Percentiles rank a stretch among this genome's conserved stretches.
These are phyloP conservation scores for Talaromyces sp. DNA, from an alignment of 2,329 filamentous ascomycete genomes.

Conservation along the genomic window DNA sequence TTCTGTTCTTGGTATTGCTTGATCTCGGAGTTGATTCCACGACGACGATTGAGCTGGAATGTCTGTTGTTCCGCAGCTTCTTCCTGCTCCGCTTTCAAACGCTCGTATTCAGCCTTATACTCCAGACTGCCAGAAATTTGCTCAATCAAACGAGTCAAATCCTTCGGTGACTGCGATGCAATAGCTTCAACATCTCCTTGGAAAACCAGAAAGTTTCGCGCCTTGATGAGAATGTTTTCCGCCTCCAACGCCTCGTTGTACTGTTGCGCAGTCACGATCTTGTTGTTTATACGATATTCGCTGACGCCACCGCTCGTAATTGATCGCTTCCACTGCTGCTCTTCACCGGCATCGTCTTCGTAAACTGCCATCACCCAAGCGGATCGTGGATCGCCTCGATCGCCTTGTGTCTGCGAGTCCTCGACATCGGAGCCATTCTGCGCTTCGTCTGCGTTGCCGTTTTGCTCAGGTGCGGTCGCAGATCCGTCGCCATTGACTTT, in stretches of 20 bases:
- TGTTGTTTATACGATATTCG: slow-evolving; percentile 96
- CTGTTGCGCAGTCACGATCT: slow-evolving; percentile 79
- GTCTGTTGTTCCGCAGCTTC: slow-evolving; percentile 84
- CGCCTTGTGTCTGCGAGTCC: slow-evolving; percentile 61
- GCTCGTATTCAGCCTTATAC: slow-evolving; percentile 90
- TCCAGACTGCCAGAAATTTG: slow-evolving; percentile 97
- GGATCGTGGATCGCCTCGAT: slow-evolving; percentile 76
- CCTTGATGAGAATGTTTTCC: slow-evolving; percentile 97
- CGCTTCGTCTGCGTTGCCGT: slow-evolving; percentile 62
- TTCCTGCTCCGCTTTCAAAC: slow-evolving; percentile 80
- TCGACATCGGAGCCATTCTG: slow-evolving; percentile 61
- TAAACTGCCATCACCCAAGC: slow-evolving; percentile 99
- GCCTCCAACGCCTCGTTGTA: slow-evolving; percentile 91
- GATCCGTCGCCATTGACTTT: slow-evolving; percentile 90
- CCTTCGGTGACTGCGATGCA: slow-evolving; percentile 89
- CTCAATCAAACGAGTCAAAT: slow-evolving; percentile 89
- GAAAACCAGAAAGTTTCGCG: slow-evolving; percentile 95
- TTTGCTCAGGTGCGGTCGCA: slow-evolving; percentile 55
- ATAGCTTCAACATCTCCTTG: slow-evolving; percentile 98
- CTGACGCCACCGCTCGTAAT: slow-evolving; percentile 87
- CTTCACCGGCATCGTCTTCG: slow-evolving; percentile 92
- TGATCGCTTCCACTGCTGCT: slow-evolving; percentile 91
- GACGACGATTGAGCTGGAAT: slow-evolving; percentile 81
- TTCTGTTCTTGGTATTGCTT: slow-evolving; percentile 98
- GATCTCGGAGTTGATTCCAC: slow-evolving; percentile 95